Base-by-base conservation (phyloP, 169 alveolate genomes). In the Sarcocystis neurona region DNA sequence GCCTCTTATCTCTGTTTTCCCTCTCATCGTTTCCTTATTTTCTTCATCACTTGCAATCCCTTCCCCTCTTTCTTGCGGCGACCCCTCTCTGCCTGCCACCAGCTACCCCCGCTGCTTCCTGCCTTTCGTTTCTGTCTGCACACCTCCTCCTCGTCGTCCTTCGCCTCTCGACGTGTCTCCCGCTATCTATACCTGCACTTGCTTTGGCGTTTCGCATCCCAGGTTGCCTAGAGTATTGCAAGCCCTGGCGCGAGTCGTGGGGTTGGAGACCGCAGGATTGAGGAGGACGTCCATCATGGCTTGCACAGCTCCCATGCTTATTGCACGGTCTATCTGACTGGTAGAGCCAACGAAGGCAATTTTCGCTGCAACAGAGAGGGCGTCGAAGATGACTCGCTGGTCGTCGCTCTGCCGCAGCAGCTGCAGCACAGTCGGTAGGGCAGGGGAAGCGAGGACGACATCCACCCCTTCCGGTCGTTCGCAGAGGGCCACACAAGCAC, bases 221-320 rank as follows among this genome's bases (percentile, higher is more conserved):
- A 96, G 88, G 91, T 96, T 96, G 46, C 97, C 97, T 43, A 96
- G 94, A 39, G 96, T 93, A 90, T 96, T 96, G 89, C 97, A 94
- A n/a, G 97, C 96, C 53, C 97, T 91, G 78, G 97, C 96, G 90
- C 95, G 88, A 41, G 95, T 94, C 79, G 91, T 89, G 48, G 96
- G 92, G 85, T 94, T 91, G 50, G 95, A 90, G 88, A 85, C 87
- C 43, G 87, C 91, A 41, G 97, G 95, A 91, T 95, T 94, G 75
- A 93, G 92, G 37, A 96, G 92, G 84, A 96, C 92, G 86, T 92
- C 93, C 44, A 95, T 96, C 93, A 96, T 87, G 70, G 94, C 94
- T 87, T 93, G 91, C 41, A 94, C 95, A 44, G 91, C 94, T 43
- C 95, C 96, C 84, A 91, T 63, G 53, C 93, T 93, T 84, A 95